Percentiles rank a stretch among this genome's conserved stretches.
phyloP scores from a whole-genome alignment of 352 stramenopile species.

The Phytopythium aichiense region DNA sequence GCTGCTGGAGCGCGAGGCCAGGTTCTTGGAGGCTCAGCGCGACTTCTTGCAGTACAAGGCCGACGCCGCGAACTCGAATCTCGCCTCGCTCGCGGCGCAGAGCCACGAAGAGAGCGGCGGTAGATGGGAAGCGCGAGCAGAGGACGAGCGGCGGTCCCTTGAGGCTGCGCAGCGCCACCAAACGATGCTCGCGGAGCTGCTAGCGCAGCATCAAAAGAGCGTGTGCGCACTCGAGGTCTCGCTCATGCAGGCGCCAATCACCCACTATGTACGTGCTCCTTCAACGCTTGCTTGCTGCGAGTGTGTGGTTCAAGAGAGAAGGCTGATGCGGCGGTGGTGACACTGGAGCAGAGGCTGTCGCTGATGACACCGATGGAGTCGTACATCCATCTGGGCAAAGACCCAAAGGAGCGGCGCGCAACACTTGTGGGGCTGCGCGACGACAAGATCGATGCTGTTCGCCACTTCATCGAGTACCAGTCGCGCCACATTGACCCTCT shows the following conservation, averaged over 20 bases:
- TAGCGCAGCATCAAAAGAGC: constrained; percentile 40
- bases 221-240: constrained; percentile 32
- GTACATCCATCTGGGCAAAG: constrained; percentile 44
- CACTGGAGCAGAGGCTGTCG: constrained; percentile 30
- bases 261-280: constrained; percentile 45
- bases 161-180: constrained; percentile 22
- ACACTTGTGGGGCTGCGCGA: constrained; percentile 46
- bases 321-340: constrained; percentile 4
- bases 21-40: constrained; percentile 53
- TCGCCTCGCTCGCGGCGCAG: background rate
- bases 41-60: constrained; percentile 51
- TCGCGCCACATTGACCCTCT: constrained; percentile 44
- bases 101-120: background rate
- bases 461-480: constrained; percentile 41
- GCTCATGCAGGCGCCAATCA: constrained; percentile 39
- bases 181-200: constrained; percentile 26
- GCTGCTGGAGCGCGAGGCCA: constrained; percentile 38
- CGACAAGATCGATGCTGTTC: constrained; percentile 38
- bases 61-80: constrained; percentile 8
- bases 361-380: constrained; percentile 72
- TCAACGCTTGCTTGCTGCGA: background rate
- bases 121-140: constrained; percentile 3
- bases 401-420: constrained; percentile 29
- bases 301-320: background rate
- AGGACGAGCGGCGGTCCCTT: constrained; percentile 24